Conservation (phyloP, 192 early-diverging fungal species). For the Gamsiella multidivaricata region DNA sequence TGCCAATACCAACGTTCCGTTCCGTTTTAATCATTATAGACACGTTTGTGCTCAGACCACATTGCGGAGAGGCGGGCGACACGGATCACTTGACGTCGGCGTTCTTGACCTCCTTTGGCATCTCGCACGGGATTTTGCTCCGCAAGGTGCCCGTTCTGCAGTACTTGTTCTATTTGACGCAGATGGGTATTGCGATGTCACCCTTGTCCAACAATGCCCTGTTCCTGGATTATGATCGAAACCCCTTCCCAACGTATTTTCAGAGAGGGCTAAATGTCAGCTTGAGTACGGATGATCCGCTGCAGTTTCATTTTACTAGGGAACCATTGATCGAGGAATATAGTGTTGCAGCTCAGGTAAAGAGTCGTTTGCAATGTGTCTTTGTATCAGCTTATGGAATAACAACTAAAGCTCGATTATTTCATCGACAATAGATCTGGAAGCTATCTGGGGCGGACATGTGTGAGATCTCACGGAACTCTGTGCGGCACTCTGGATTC, state of each 20-base stretch:
- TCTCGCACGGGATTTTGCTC: constrained; percentile 92
- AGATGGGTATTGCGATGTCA: constrained; percentile 97
- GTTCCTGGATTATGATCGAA: constrained; percentile 92
- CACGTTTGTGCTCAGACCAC: constrained; percentile 94
- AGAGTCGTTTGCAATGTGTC: not conserved
- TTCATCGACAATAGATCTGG: constrained; percentile 75
- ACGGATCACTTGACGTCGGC: constrained; percentile 92
- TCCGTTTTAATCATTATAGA: constrained; percentile 52
- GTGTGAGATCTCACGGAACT: constrained; percentile 95
- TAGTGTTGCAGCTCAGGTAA: constrained; percentile 89
- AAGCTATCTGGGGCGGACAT: constrained; percentile 91
- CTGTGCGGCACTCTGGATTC: constrained; percentile 90
- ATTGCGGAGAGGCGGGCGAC: constrained; percentile 95
- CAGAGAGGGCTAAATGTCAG: constrained; percentile 94
- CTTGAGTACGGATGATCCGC: constrained; percentile 93
- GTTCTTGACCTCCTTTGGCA: constrained; percentile 87
- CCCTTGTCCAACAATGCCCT: constrained; percentile 97
- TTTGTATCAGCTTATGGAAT: not conserved
- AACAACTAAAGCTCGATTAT: too few species aligned
- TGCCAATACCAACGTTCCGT: constrained; percentile 2
- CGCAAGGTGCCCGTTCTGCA: constrained; percentile 95
- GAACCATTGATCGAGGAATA: constrained; percentile 98
- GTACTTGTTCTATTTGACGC: constrained; percentile 94
- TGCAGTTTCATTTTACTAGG: constrained; percentile 97
- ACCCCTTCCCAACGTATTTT: constrained; percentile 91